Percentiles rank a stretch among this genome's conserved stretches.
These are phyloP conservation scores for Metroxylon sagu DNA, from an alignment of 176 grass and related monocot species.

Conservation along the genomic window DNA sequence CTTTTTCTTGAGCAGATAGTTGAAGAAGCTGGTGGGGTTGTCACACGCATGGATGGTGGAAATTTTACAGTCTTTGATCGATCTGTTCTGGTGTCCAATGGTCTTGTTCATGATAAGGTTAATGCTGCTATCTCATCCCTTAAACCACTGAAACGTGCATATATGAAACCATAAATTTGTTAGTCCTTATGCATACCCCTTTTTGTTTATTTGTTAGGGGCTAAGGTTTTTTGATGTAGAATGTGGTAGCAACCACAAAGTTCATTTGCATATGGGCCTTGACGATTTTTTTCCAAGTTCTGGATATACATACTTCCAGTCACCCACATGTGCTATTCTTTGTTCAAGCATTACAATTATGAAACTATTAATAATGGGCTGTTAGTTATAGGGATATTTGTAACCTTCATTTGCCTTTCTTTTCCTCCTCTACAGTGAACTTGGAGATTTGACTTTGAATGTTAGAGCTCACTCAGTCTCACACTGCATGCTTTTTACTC, in stretches of 20 bases:
- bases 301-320: too few relatives aligned
- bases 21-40: constrained; percentile 87
- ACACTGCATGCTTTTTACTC: constrained; percentile 3
- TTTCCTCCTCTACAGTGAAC: too few relatives aligned
- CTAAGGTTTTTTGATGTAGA: too few relatives aligned
- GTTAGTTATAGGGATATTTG: too few relatives aligned
- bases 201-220: too few relatives aligned
- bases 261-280: too few relatives aligned
- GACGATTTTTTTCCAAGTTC: too few relatives aligned
- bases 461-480: neutral
- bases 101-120: constrained; percentile 62
- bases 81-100: constrained; percentile 87
- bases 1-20: constrained; percentile 48
- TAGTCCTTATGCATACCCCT: neutral
- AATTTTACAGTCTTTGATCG: constrained; percentile 91
- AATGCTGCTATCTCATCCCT: constrained; percentile 3
- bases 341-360: too few relatives aligned
- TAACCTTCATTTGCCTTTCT: too few relatives aligned
- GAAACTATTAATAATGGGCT: too few relatives aligned
- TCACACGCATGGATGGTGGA: constrained; percentile 83
- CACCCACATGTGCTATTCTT: too few relatives aligned
- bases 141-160: neutral
- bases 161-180: neutral
- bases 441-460: neutral
- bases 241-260: too few relatives aligned